Evolutionary conservation across 192 early-diverging fungal species (phyloP).

Genomic region (Helicostylum pulchrum): DNA sequence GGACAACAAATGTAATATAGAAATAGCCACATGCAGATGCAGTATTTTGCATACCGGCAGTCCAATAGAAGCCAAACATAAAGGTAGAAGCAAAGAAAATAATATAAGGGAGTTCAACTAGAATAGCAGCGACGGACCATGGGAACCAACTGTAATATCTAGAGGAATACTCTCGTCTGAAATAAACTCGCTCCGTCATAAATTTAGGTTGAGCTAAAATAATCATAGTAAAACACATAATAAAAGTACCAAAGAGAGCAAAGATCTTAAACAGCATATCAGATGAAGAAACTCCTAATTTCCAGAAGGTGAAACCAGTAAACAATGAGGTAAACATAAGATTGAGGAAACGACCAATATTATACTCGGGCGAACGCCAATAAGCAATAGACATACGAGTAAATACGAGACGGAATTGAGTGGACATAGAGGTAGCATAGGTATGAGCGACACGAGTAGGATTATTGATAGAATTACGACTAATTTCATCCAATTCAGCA

Average conservation of each 20-base stretch:
- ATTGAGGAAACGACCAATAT: constrained; percentile 65
- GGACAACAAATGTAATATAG: constrained; percentile 55
- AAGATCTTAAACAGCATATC: constrained; percentile 71
- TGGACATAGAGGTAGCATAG: constrained; percentile 42
- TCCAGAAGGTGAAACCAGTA: constrained; percentile 73
- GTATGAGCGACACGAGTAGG: constrained; percentile 33
- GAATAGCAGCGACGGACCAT: constrained; percentile 57
- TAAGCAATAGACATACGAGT: constrained; percentile 61
- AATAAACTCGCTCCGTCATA: constrained; percentile 65
- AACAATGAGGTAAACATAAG: constrained; percentile 55
- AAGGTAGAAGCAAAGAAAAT: constrained; percentile 57
- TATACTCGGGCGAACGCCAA: constrained; percentile 74
- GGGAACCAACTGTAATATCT: constrained; percentile 70
- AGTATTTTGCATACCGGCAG: constrained; percentile 52
- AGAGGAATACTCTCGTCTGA: constrained; percentile 61
- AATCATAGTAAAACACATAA: constrained; percentile 63
- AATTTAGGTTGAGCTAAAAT: constrained; percentile 67
- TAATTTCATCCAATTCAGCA: constrained; percentile 52
- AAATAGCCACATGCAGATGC: constrained; percentile 57
- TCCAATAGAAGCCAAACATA: constrained; percentile 74
- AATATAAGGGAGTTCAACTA: constrained; percentile 71
- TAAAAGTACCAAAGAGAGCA: constrained; percentile 66
- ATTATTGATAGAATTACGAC: constrained; percentile 27
- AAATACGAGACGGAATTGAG: constrained; percentile 59
- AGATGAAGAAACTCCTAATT: constrained; percentile 49